Base-by-base conservation (phyloP, 768 basidiomycete genomes). In the Myochromella boudieri region DNA sequence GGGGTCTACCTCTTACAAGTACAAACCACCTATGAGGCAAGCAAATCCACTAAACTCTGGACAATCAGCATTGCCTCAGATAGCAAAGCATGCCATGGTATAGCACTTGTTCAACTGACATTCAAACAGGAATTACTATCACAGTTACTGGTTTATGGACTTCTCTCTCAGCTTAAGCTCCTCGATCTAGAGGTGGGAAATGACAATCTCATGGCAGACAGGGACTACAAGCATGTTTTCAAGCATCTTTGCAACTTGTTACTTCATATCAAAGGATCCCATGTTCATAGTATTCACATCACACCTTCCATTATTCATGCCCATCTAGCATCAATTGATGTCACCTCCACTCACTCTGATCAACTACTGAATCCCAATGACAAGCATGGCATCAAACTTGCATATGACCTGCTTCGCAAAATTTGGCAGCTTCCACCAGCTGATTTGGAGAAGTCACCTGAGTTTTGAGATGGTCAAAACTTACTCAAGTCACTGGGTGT, bases 171-270 rank as follows among this genome's bases (percentile, higher is more conserved):
- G 3, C 45, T 70, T 0, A 24, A 0, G 0, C 44, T 66, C 24
- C 46, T 71, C 48, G 60, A 71, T 41, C 48, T 40, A 1, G 4
- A 33, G 5, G 64, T 66, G 17, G 65, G 69, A 7, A 53, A 59
- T 28, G 59, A 69, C 39, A 66, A 69, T 41, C 15, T 68, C 6
- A 69, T 69, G 4, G 40, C 46, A 1, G 67, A 70, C 29, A 69
- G 66, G 34, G 68, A 69, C 44, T 63, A 39, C 20, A 66, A 67
- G 41, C 69, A 71, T 49, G 47, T 68, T 33, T 44, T 67, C 37
- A 70, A 71, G 49, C 54, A 62, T 1, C 37, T 57, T 15, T 54
- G 64, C 2, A 68, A 68, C 45, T 42, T 60, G 9, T 12, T 60
- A 8, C 46, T 71, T 10, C 58, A 66, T 12, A 7, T 11, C 0